These are phyloP conservation scores for Ascochyta rabiei DNA, from an alignment of 2,329 filamentous ascomycete genomes.

Conservation along the genomic window DNA sequence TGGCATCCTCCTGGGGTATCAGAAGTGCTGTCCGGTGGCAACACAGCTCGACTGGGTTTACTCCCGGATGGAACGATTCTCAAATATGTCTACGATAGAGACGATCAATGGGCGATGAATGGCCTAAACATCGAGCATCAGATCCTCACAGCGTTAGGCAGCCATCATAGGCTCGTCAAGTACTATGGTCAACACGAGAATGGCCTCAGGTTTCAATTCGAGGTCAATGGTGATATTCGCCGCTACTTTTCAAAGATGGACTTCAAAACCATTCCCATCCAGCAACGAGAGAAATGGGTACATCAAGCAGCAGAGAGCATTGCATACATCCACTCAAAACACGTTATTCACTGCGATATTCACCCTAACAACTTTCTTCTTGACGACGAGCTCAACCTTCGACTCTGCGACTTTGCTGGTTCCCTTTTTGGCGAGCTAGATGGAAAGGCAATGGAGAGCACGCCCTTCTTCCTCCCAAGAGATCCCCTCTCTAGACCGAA, in stretches of 20 bases:
- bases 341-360: constrained; percentile 51
- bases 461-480: constrained; percentile 24
- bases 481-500: constrained; percentile 22
- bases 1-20: constrained; percentile 22
- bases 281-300: constrained; percentile 16
- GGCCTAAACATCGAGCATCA: constrained; percentile 20
- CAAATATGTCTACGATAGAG: constrained; percentile 21
- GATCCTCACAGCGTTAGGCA: constrained; percentile 19
- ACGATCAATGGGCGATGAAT: constrained; percentile 15
- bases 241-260: constrained; percentile 15
- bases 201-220: constrained; percentile 18
- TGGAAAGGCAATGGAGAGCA: constrained; percentile 27
- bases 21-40: constrained; percentile 22
- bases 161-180: constrained; percentile 19
- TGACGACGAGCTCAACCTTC: constrained; percentile 43
- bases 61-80: constrained; percentile 22
- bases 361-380: constrained; percentile 50
- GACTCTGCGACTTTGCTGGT: constrained; percentile 49
- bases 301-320: constrained; percentile 37
- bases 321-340: constrained; percentile 43
- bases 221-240: constrained; percentile 19
- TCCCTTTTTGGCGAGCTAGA: constrained; percentile 40
- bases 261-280: constrained; percentile 10
- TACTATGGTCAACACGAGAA: constrained; percentile 19
- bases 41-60: constrained; percentile 20